Conservation (phyloP, 2,329 filamentous ascomycete genomes). For the Torrubiellomyces zombiae region DNA sequence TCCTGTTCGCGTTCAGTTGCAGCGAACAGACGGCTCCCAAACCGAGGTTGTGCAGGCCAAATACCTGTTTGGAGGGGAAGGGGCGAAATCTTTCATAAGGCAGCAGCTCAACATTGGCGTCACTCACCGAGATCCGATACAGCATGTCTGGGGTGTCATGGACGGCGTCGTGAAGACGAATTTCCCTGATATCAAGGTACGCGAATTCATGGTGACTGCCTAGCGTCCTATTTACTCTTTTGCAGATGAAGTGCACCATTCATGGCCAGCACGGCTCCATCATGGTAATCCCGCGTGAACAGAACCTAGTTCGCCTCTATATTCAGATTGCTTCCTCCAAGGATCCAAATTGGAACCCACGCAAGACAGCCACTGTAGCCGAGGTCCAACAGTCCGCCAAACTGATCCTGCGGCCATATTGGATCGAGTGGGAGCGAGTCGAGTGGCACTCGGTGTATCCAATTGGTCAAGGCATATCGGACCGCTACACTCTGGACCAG, state of each 20-base stretch:
- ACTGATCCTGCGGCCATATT: conserved; percentile 48
- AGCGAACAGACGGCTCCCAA: conserved; percentile 56
- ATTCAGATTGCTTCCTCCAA: conserved; percentile 50
- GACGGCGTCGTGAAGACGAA: conserved; percentile 56
- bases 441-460: conserved; percentile 67
- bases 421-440: conserved; percentile 47
- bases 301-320: conserved; percentile 52
- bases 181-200: conserved; percentile 60
- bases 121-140: conserved; percentile 51
- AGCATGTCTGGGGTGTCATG: conserved; percentile 62
- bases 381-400: conserved; percentile 50
- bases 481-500: conserved; percentile 49
- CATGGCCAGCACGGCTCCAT: conserved; percentile 60
- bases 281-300: conserved; percentile 62
- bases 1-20: conserved; percentile 63
- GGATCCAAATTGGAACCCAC: conserved; percentile 42
- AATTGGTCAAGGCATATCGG: conserved; percentile 57
- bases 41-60: conserved; percentile 52
- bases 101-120: conserved; percentile 53
- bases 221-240: conserved; percentile 23
- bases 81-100: conserved; percentile 49
- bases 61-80: conserved; percentile 57
- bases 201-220: conserved; percentile 4
- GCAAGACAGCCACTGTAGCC: conserved; percentile 44
- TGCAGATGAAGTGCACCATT: conserved; percentile 56